Evolutionary conservation across 805 yeast species (phyloP).

Genomic region (Candida methanosorbosa): DNA sequence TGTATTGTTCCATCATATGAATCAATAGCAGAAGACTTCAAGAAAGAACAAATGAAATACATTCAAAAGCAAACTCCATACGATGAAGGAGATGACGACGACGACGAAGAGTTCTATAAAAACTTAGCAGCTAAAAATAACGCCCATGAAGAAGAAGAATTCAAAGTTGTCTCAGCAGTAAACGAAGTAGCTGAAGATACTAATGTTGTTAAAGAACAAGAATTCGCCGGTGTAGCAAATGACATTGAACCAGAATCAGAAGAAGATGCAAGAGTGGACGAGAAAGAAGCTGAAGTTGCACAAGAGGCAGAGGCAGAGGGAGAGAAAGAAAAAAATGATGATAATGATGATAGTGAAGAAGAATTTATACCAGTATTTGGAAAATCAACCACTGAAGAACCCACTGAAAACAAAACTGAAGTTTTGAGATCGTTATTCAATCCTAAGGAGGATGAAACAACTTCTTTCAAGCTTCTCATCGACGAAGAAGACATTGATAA

Average conservation of each 20-base stretch:
- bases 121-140: constrained; percentile 4
- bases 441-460: constrained; percentile 21
- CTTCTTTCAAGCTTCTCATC: constrained; percentile 33
- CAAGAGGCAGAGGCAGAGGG: constrained; percentile 6
- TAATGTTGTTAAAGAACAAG: constrained; percentile 7
- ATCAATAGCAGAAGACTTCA: constrained; percentile 18
- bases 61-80: neutral
- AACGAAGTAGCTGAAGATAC: neutral
- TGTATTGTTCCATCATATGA: constrained; percentile 12
- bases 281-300: neutral
- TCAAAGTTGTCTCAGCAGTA: no score
- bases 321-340: constrained; percentile 3
- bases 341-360: constrained; percentile 3
- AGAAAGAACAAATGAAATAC: constrained; percentile 4
- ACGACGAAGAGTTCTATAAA: constrained; percentile 15
- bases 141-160: constrained; percentile 18
- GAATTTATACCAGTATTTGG: constrained; percentile 30
- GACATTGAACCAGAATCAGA: constrained; percentile 25
- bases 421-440: constrained; percentile 53
- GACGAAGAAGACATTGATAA: constrained; percentile 40
- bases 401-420: constrained; percentile 43
- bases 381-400: constrained; percentile 8
- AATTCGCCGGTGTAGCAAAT: no score
- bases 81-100: constrained; percentile 14
- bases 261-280: constrained; percentile 20